These are phyloP conservation scores for Huntiella bhutanensis DNA, from an alignment of 2,329 filamentous ascomycete genomes.

Conservation along the genomic window DNA sequence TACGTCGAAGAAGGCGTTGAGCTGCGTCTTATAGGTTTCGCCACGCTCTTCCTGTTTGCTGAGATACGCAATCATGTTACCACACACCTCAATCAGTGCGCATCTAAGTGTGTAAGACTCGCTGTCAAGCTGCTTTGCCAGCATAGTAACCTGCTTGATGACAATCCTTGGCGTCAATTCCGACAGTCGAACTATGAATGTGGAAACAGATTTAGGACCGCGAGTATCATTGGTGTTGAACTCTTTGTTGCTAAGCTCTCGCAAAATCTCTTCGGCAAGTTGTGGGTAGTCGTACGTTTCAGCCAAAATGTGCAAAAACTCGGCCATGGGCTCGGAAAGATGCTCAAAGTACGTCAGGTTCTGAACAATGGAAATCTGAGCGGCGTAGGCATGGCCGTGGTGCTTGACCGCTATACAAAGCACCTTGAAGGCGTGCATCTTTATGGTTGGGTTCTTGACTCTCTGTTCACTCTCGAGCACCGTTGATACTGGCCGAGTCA, in stretches of 20 bases:
- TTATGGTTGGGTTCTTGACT: conserved; percentile 70
- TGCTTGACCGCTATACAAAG: conserved; percentile 94
- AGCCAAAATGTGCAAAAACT: conserved; percentile 85
- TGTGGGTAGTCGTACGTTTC: conserved; percentile 98
- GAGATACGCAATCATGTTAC: conserved; percentile 80
- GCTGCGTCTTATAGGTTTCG: conserved; percentile 84
- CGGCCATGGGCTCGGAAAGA: conserved; percentile 96
- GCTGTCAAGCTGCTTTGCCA: conserved; percentile 88
- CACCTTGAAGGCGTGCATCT: conserved; percentile 96
- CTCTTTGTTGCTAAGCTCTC: conserved; percentile 91
- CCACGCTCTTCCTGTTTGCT: conserved; percentile 80
- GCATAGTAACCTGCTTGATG: conserved; percentile 90
- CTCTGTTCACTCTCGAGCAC: conserved; percentile 86
- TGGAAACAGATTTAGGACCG: conserved; percentile 88
- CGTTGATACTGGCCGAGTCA: conserved; percentile 85
- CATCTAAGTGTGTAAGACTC: conserved; percentile 92
- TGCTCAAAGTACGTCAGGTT: conserved; percentile 97
- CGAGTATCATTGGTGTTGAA: conserved; percentile 94
- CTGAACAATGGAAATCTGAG: conserved; percentile 94
- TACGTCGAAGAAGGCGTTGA: conserved; percentile 93
- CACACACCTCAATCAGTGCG: conserved; percentile 89
- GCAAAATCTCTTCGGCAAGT: conserved; percentile 77
- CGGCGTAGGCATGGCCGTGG: conserved; percentile 87
- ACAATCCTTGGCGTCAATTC: conserved; percentile 80
- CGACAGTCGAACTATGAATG: conserved; percentile 82